These are phyloP conservation scores for Gleditsia sinensis DNA, from an alignment of 306 rosid species.

Conservation along the genomic window DNA sequence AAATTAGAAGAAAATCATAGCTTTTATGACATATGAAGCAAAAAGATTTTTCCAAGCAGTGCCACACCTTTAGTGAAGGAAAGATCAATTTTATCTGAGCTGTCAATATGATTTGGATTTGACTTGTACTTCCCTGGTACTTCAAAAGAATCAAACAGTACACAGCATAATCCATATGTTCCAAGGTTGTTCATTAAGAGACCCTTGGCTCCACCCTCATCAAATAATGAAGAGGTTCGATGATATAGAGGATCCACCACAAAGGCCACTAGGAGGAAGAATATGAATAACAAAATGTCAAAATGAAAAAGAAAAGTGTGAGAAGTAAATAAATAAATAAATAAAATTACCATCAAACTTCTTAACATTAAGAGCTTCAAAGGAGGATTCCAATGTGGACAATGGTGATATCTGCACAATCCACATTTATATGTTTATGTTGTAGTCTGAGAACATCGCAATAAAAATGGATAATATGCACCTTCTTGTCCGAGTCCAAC, in stretches of 20 bases:
- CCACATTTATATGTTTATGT: not conserved
- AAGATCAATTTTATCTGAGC: constrained; percentile 32
- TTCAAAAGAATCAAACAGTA: constrained; percentile 22
- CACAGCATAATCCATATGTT: not conserved
- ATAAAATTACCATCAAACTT: constrained; percentile 37
- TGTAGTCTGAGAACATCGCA: not conserved
- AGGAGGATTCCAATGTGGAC: constrained; percentile 40
- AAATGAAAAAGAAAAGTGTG: not conserved
- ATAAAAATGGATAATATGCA: not conserved
- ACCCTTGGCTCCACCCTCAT: constrained; percentile 28
- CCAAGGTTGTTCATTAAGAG: constrained; percentile 2
- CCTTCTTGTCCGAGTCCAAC: not conserved
- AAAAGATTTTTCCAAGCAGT: not conserved
- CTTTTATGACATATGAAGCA: not conserved
- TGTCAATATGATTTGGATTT: not conserved
- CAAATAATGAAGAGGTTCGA: constrained; percentile 12
- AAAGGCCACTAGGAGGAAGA: constrained; percentile 4
- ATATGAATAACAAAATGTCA: not conserved
- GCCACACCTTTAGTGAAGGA: not conserved
- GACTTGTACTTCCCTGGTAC: constrained; percentile 19
- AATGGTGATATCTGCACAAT: constrained; percentile 34
- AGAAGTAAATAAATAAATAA: not conserved
- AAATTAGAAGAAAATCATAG: not conserved
- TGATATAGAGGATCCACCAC: not conserved
- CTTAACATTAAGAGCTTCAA: constrained; percentile 35